phyloP scores from a whole-genome alignment of 495 filamentous ascomycete genomes.

The Trichocladium uniseriatum region DNA sequence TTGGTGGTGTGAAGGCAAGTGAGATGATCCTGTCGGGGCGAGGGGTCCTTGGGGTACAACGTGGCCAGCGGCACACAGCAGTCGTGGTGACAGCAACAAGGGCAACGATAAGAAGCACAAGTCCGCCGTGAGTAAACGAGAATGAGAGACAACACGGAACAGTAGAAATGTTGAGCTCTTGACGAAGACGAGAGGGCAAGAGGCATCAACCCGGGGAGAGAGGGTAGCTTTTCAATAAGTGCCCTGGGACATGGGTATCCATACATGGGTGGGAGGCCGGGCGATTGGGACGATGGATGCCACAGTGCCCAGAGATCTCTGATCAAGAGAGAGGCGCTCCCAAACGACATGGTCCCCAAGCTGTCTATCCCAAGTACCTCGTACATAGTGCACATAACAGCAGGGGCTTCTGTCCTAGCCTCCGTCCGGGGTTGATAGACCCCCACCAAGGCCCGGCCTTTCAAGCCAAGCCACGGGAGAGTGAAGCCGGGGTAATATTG shows the following conservation, averaged over 20 bases:
- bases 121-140: background rate
- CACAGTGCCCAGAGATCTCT: too few species aligned
- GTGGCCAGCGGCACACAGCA: too few species aligned
- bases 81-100: background rate
- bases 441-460: too few species aligned
- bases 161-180: background rate
- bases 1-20: slow-evolving; percentile 9
- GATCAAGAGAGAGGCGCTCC: too few species aligned
- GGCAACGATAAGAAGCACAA: slow-evolving; percentile 9
- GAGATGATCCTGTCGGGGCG: background rate
- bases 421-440: too few species aligned
- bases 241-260: slow-evolving; percentile 15
- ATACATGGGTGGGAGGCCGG: slow-evolving; percentile 9
- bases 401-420: too few species aligned
- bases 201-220: background rate
- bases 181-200: background rate
- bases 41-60: background rate
- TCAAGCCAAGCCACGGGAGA: background rate
- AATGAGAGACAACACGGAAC: background rate
- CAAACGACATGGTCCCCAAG: too few species aligned
- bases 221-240: slow-evolving; percentile 14
- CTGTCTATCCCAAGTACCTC: background rate
- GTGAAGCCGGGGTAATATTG: slow-evolving; percentile 1
- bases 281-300: slow-evolving; percentile 14
- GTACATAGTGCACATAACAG: too few species aligned